Percentiles rank a stretch among this genome's conserved stretches.
Evolutionary conservation across 192 early-diverging fungal species (phyloP).

Genomic region (Linnemannia zychae): DNA sequence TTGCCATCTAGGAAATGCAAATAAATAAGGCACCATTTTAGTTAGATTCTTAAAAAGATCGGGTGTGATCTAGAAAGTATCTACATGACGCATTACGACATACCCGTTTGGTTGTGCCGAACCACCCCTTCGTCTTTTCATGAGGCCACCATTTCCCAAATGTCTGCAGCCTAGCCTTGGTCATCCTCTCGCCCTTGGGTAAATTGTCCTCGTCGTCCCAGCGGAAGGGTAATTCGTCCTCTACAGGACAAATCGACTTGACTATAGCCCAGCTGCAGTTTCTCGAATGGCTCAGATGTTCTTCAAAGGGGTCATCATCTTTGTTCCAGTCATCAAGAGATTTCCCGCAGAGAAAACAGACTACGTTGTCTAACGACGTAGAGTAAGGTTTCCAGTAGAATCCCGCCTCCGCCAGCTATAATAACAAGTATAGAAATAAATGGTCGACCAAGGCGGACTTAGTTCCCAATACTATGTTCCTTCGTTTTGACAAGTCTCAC

Average conservation of each 20-base stretch:
- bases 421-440: background rate
- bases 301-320: conserved; percentile 35
- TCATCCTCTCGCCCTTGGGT: conserved; percentile 47
- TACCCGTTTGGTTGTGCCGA: conserved; percentile 44
- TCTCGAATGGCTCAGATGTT: conserved; percentile 38
- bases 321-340: conserved; percentile 46
- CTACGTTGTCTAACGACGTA: conserved; percentile 44
- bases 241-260: conserved; percentile 14
- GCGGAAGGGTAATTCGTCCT: conserved; percentile 28
- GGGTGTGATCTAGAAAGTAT: too few relatives aligned
- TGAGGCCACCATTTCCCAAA: conserved; percentile 60
- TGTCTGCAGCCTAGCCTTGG: conserved; percentile 46
- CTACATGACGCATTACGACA: background rate
- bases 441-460: too few relatives aligned
- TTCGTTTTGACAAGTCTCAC: background rate
- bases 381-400: conserved; percentile 42
- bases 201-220: conserved; percentile 50
- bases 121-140: conserved; percentile 37
- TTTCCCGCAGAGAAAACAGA: conserved; percentile 56
- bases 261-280: conserved; percentile 49
- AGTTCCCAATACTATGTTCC: background rate
- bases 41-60: background rate
- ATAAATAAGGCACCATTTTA: conserved; percentile 24
- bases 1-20: conserved; percentile 43
- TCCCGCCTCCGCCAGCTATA: conserved; percentile 53